Percentiles rank a stretch among this genome's conserved stretches.
Conservation (phyloP, 257 asterid genomes). For the Thymus mandschuricus region DNA sequence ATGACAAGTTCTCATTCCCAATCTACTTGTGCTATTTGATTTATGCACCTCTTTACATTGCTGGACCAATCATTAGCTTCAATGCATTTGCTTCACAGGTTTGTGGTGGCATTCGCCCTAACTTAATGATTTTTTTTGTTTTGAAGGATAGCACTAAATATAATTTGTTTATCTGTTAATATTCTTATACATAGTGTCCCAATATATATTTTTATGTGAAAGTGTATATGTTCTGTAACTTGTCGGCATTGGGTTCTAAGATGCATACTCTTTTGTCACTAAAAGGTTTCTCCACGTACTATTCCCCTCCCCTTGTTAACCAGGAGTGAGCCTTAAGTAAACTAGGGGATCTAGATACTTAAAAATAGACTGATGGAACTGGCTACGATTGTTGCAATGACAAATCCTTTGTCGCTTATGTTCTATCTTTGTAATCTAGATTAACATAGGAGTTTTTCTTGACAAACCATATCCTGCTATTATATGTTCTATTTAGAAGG, state of each 20-base stretch:
- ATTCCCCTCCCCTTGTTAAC: slow-evolving; percentile 1
- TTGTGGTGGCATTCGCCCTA: slow-evolving; percentile 33
- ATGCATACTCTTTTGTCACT: slow-evolving; percentile 1
- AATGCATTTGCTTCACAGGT: slow-evolving; percentile 98
- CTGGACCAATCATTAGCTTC: slow-evolving; percentile 97
- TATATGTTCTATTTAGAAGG: slow-evolving; percentile 10
- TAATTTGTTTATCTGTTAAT: too few relatives aligned
- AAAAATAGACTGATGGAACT: slow-evolving; percentile 17
- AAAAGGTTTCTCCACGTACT: slow-evolving; percentile 10
- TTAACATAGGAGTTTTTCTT: slow-evolving; percentile 4
- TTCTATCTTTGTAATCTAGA: slow-evolving; percentile 12
- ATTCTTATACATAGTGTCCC: too few relatives aligned
- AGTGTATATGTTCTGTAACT: neutral
- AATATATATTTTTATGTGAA: neutral
- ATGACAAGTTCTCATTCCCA: slow-evolving; percentile 69
- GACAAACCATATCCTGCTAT: neutral
- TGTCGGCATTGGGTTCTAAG: slow-evolving; percentile 1
- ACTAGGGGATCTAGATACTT: slow-evolving; percentile 13
- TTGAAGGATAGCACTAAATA: neutral
- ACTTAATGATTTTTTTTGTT: neutral
- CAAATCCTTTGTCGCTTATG: neutral
- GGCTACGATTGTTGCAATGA: slow-evolving; percentile 12
- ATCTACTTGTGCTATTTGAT: slow-evolving; percentile 84
- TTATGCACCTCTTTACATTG: slow-evolving; percentile 95
- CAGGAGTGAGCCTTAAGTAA: neutral